phyloP scores from a whole-genome alignment of 2,329 filamentous ascomycete species.

The Fusarium redolens region DNA sequence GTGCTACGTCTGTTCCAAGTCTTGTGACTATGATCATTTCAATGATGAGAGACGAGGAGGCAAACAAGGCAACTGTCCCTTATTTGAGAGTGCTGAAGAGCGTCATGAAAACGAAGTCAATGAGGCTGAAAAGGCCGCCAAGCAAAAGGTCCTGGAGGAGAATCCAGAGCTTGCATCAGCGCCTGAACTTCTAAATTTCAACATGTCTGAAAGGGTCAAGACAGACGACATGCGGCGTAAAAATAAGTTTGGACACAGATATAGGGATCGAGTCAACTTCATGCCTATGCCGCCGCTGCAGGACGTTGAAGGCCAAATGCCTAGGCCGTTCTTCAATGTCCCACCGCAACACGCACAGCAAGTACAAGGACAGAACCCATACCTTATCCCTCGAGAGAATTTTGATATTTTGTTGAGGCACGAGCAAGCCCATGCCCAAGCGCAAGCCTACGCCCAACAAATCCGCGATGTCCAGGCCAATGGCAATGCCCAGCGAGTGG shows the following conservation, averaged over 20 bases:
- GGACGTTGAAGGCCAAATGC: neutral
- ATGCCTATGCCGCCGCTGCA: neutral
- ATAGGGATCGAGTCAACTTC: neutral
- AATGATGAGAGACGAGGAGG: constrained; percentile 62
- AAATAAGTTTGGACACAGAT: neutral
- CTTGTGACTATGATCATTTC: constrained; percentile 78
- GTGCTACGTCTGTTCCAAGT: constrained; percentile 79
- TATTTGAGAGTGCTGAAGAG: constrained; percentile 72
- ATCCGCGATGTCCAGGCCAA: neutral
- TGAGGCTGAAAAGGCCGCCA: constrained; percentile 68
- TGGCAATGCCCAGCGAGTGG: neutral
- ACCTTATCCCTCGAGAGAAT: neutral
- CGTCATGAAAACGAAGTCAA: constrained; percentile 73
- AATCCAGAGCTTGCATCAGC: constrained; percentile 67
- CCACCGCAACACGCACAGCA: neutral
- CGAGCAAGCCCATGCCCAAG: neutral
- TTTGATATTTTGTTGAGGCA: neutral
- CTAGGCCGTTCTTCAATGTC: neutral
- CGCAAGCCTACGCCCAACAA: neutral
- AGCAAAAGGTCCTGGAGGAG: constrained; percentile 64
- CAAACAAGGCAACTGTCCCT: constrained; percentile 68
- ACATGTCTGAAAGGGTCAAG: constrained; percentile 65
- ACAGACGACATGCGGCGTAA: constrained; percentile 54
- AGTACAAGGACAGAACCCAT: neutral
- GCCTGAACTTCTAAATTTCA: constrained; percentile 67